These are phyloP conservation scores for Hondaea fermentalgiana DNA, from an alignment of 108 stramenopile species.

Conservation along the genomic window DNA sequence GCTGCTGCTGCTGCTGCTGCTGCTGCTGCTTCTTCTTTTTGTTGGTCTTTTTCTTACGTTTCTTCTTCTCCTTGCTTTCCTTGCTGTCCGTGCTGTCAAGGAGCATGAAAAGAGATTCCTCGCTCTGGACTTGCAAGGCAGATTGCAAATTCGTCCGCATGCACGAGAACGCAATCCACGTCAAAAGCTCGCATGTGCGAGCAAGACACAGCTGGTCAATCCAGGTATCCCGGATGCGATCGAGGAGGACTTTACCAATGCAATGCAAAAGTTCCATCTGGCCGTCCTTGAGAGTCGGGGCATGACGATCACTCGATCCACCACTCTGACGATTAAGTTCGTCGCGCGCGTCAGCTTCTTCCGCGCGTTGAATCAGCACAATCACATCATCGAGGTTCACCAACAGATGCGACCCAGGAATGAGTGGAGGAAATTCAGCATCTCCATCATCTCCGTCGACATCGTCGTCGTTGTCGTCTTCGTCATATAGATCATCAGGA, in stretches of 20 bases:
- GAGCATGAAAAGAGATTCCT: not conserved
- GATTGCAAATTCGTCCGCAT: slow-evolving; percentile 2
- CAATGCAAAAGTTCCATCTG: not conserved
- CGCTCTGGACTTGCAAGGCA: not conserved
- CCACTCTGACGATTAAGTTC: not conserved
- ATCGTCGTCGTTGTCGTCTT: not conserved
- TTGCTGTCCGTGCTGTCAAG: not conserved
- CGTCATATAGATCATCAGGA: not conserved
- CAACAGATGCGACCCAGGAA: not conserved
- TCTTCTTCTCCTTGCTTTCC: not conserved
- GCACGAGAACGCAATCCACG: not conserved
- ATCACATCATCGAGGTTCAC: not conserved
- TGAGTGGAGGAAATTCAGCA: not conserved
- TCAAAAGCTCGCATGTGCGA: not conserved
- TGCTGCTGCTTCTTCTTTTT: not conserved
- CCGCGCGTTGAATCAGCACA: not conserved
- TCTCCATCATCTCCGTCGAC: not conserved
- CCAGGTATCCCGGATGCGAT: not conserved
- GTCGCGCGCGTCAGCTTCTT: not conserved
- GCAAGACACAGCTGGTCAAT: not conserved
- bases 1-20: not conserved
- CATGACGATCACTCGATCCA: not conserved
- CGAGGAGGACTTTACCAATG: not conserved
- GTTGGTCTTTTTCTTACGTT: not conserved
- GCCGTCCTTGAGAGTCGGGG: not conserved